Base-by-base conservation (phyloP, 2,329 filamentous ascomycete species). In the Neonectria punicea region DNA sequence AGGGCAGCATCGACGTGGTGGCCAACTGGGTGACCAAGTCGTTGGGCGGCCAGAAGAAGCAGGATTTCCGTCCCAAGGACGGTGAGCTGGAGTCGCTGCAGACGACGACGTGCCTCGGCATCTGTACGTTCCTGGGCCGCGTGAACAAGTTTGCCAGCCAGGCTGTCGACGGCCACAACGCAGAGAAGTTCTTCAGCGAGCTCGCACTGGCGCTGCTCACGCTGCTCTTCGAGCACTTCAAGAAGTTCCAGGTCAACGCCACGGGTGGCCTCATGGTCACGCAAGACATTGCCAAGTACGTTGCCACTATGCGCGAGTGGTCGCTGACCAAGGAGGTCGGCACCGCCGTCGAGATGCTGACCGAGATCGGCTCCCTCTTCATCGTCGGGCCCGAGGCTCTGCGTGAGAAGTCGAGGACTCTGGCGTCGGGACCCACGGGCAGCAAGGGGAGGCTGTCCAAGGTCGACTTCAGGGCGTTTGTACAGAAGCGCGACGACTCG, bases 231-330 rank as follows among this genome's bases (percentile, higher is more conserved):
- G 93, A 96, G 67, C 96, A 99, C 80, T 93, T 98, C 81, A 96
- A 97, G 75, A 94, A 93, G 75, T 99, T 97, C 82, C 89, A 91
- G 66, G 93, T 99, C 70, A 97, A 94, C 72, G 93, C 94, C 44
- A 94, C 95, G 0, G 96, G 96, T 66, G 96, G 94, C 2, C 87
- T 99, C 51, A 96, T 98, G 88, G 93, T 98, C 28, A 95, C 92
- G 39, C 97, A 98, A 81, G 96, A 99, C 77, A 94, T 98, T 78
- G 93, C 93, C 39, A 94, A 93, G 76, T 99, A 99, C 79, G 92
- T 93, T 9, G 91, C 94, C 66, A 89, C 97, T 11, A 85, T 99
- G 69, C 90, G 93, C 67, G 90, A 90, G 36, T 98, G 94, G 93
- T 88, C 92, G 30, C 84, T 94, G 44, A 85, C 87, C 58, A 90